Evolutionary conservation across 2,329 filamentous ascomycete genomes (phyloP), one percentile per base, ranked within the genome.

Genomic region (Penicillium sp.): DNA sequence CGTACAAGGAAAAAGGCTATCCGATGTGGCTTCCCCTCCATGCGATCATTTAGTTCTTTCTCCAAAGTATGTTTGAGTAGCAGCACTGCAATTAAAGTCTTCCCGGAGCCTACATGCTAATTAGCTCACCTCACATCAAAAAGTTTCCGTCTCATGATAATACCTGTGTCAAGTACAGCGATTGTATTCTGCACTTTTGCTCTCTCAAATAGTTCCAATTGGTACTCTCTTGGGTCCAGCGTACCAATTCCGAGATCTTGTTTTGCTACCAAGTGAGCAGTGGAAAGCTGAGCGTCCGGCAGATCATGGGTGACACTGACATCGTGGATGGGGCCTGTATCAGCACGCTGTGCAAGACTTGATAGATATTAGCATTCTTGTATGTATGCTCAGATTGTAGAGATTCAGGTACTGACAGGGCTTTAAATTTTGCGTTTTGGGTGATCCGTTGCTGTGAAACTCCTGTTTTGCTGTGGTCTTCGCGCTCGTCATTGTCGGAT

Each of bases 1-100:
- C n/a, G n/a, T n/a, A n/a, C n/a, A n/a, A 98, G 68, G 62, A 98
- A 98, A 70, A 97, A 95, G 0, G 88, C 80, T 8, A 87, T 65
- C 97, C 93, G 52, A 84, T 74, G 34, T 88, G 81, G 28, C n/a
- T n/a, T n/a, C n/a, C n/a, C n/a, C n/a, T n/a, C n/a, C n/a, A n/a
- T n/a, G n/a, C n/a, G n/a, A n/a, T n/a, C n/a, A n/a, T n/a, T n/a
- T n/a, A n/a, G n/a, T n/a, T n/a, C n/a, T n/a, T n/a, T n/a, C n/a
- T n/a, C n/a, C n/a, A 97, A 77, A 10, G 81, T 77, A 65, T 94
- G 80, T 33, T 83, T 81, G 22, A 97, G 77, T 4, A 98, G 76
- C 2, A 97, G 77, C 1, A 88, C 89, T 0, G 93, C 89, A 59
- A 98, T 96, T n/a, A 96, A 75, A 0, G 93, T 98, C 70, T 98